phyloP scores from a whole-genome alignment of 2,329 filamentous ascomycete genomes.

The Diaporthe caulivora region DNA sequence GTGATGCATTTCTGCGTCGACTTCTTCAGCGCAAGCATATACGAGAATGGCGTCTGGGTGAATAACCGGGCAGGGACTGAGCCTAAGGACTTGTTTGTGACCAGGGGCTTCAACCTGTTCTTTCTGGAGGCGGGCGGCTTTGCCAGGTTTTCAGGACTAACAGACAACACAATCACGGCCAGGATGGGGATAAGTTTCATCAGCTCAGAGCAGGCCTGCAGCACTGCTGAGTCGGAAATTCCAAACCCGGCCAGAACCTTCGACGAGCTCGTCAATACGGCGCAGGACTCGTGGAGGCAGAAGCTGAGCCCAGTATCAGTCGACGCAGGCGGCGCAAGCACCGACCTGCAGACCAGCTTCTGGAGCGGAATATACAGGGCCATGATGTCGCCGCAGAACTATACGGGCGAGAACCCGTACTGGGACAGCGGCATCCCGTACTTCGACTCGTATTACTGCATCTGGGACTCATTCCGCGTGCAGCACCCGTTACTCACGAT shows the following conservation, averaged over 20 bases:
- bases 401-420: constrained; percentile 73
- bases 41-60: constrained; percentile 54
- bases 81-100: constrained; percentile 53
- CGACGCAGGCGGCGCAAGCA: constrained; percentile 60
- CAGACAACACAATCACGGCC: constrained; percentile 64
- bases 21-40: constrained; percentile 59
- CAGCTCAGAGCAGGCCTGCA: constrained; percentile 70
- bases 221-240: constrained; percentile 72
- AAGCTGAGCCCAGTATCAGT: constrained; percentile 68
- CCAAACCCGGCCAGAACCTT: constrained; percentile 71
- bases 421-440: constrained; percentile 74
- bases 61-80: constrained; percentile 55
- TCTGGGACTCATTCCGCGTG: constrained; percentile 75
- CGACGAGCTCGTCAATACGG: constrained; percentile 59
- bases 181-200: constrained; percentile 76
- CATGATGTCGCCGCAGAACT: constrained; percentile 75
- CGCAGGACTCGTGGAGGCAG: constrained; percentile 67
- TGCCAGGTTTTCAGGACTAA: constrained; percentile 62
- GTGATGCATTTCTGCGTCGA: constrained; percentile 71
- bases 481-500: constrained; percentile 75
- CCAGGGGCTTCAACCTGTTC: constrained; percentile 57
- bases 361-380: constrained; percentile 73
- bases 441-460: constrained; percentile 68
- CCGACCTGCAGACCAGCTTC: constrained; percentile 66
- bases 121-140: constrained; percentile 65